phyloP scores from a whole-genome alignment of 2,329 filamentous ascomycete genomes.

The Trichoderma sp. region DNA sequence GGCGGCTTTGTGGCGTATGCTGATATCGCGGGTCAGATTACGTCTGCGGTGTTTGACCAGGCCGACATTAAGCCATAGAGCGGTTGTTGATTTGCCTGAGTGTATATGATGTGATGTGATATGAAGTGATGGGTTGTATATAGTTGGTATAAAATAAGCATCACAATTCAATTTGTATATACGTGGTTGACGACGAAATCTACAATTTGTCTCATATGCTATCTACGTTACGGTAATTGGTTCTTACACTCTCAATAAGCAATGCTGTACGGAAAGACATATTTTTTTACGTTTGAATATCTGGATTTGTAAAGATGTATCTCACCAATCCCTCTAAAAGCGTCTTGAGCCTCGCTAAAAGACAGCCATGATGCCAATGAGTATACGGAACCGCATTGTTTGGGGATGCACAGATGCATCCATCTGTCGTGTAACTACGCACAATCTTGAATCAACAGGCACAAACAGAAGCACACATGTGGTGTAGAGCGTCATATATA shows the following conservation, averaged over 20 bases:
- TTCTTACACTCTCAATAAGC: no score
- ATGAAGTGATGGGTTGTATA: constrained; percentile 7
- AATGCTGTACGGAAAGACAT: no score
- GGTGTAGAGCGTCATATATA: constrained; percentile 1
- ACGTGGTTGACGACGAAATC: not conserved
- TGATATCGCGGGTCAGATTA: constrained; percentile 48
- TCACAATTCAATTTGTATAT: constrained; percentile 11
- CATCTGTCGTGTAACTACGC: not conserved
- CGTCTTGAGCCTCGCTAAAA: not conserved
- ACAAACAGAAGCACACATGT: not conserved
- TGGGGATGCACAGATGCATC: not conserved
- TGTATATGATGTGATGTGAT: not conserved
- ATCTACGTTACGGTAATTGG: not conserved
- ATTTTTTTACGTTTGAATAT: no score
- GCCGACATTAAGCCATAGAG: not conserved
- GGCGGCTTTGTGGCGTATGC: constrained; percentile 47
- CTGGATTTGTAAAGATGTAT: not conserved
- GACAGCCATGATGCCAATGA: not conserved
- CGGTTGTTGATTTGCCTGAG: not conserved
- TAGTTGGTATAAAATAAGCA: not conserved
- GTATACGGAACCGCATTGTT: not conserved
- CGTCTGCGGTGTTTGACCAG: constrained; percentile 52
- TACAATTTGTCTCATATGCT: not conserved
- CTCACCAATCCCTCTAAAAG: not conserved
- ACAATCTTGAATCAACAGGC: constrained; percentile 4